A percentile compares a stretch with the other conserved stretches of the same genome.
These are phyloP conservation scores for Diaporthe nobilis DNA, from an alignment of 2,329 filamentous ascomycete genomes.

Conservation along the genomic window DNA sequence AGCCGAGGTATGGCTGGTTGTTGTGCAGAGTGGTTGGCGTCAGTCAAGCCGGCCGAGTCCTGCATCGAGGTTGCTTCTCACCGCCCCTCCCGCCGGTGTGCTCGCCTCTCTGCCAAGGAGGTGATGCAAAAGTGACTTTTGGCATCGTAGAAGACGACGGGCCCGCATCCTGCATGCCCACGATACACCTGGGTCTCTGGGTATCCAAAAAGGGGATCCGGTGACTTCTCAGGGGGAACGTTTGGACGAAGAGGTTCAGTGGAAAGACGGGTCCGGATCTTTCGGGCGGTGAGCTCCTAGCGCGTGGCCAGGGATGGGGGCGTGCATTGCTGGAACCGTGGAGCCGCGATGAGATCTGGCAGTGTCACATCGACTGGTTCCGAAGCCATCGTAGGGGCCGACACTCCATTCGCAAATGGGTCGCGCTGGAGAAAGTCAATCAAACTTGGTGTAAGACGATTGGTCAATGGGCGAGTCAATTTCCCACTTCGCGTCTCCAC, in stretches of 20 bases:
- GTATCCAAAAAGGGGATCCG: slow-evolving; percentile 30
- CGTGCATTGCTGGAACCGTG: slow-evolving; percentile 15
- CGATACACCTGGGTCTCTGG: slow-evolving; percentile 22
- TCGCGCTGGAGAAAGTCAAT: slow-evolving; percentile 12
- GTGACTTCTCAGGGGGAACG: slow-evolving; percentile 23
- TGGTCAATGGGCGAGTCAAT: slow-evolving; percentile 32
- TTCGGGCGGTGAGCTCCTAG: slow-evolving; percentile 34
- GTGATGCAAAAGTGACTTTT: slow-evolving; percentile 33
- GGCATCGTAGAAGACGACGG: slow-evolving; percentile 20
- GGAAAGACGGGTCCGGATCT: slow-evolving; percentile 26
- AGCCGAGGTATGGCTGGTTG: slow-evolving; percentile 7
- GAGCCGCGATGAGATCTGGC: slow-evolving; percentile 28
- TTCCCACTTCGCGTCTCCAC: slow-evolving; percentile 29
- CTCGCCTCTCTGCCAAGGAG: slow-evolving; percentile 1
- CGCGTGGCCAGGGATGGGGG: slow-evolving; percentile 31
- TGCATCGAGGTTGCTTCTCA: slow-evolving; percentile 19
- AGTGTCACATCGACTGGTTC: slow-evolving; percentile 19
- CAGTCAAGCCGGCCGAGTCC: not conserved
- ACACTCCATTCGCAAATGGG: slow-evolving; percentile 26
- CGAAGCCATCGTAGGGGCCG: not conserved
- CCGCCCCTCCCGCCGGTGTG: slow-evolving; percentile 23
- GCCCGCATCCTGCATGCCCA: slow-evolving; percentile 26
- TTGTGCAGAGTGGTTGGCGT: not conserved
- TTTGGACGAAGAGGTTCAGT: slow-evolving; percentile 26
- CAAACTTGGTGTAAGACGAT: slow-evolving; percentile 37